Evolutionary conservation across 345 rosid species (phyloP).

Genomic region (Excoecaria agallocha): DNA sequence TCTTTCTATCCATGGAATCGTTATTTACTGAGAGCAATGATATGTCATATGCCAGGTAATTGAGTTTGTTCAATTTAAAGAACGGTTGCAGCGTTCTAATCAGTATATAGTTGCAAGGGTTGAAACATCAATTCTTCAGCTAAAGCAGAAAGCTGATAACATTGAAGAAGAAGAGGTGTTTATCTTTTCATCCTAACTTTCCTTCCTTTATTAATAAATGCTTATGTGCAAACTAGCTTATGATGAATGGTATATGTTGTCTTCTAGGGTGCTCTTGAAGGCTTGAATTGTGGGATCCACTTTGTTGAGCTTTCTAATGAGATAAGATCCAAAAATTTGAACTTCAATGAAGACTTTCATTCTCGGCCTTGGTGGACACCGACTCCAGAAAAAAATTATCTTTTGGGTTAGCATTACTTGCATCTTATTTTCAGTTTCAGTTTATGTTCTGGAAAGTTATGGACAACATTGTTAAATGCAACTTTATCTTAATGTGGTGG

Average conservation of each 20-base stretch:
- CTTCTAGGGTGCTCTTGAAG: conserved; percentile 67
- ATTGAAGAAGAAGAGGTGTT: conserved; percentile 76
- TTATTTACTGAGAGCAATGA: background rate
- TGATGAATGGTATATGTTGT: conserved; percentile 13
- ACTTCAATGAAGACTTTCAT: conserved; percentile 83
- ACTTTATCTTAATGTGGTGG: background rate
- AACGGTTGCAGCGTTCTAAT: conserved; percentile 71
- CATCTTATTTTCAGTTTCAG: background rate
- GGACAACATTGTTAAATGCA: background rate
- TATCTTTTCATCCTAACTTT: background rate
- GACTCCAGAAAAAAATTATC: conserved; percentile 68
- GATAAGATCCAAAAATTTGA: conserved; percentile 63
- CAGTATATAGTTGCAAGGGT: conserved; percentile 74
- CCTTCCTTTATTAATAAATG: background rate
- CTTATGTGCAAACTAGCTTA: conserved; percentile 1
- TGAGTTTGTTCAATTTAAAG: conserved; percentile 95
- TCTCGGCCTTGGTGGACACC: conserved; percentile 99
- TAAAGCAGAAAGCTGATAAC: conserved; percentile 72
- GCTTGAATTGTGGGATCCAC: conserved; percentile 58
- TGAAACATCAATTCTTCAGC: conserved; percentile 67
- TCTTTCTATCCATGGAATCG: background rate
- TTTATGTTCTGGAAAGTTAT: conserved; percentile 1
- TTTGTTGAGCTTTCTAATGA: conserved; percentile 78
- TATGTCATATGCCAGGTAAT: conserved; percentile 59
- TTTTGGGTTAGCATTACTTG: conserved; percentile 54